Conservation (phyloP, 257 asterid species). For the Scutellaria baicalensis region DNA sequence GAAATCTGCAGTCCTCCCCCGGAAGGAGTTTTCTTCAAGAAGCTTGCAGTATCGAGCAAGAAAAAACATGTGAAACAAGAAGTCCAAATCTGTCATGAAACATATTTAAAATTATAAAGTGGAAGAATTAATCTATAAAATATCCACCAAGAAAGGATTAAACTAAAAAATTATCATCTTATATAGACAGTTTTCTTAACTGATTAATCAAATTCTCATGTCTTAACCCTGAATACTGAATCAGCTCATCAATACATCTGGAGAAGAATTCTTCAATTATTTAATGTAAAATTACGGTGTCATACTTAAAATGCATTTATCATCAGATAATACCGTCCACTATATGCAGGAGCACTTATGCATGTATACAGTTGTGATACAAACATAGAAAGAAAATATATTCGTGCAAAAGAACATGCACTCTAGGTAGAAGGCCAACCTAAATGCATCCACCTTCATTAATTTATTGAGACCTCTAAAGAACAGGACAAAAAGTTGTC, state of each 20-base stretch:
- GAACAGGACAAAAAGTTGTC: not conserved
- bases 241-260: not conserved
- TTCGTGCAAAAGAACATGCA: not conserved
- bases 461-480: not conserved
- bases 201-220: not conserved
- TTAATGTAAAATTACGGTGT: not conserved
- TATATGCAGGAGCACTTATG: not conserved
- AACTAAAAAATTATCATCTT: not conserved
- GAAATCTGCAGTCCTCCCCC: conserved; percentile 98
- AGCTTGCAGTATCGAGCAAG: conserved; percentile 99
- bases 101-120: conserved; percentile 4
- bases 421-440: not conserved
- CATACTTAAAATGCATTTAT: not conserved
- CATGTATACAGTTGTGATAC: not conserved
- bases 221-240: not conserved
- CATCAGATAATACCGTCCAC: not conserved
- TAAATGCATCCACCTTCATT: not conserved
- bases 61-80: conserved; percentile 99
- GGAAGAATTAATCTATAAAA: not conserved
- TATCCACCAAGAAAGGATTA: not conserved
- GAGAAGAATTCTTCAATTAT: not conserved
- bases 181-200: not conserved
- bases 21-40: conserved; percentile 92
- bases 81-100: conserved; percentile 80
- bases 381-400: not conserved